These are phyloP conservation scores for Akanthomyces lecanii DNA, from an alignment of 2,329 filamentous ascomycete species.

Conservation along the genomic window DNA sequence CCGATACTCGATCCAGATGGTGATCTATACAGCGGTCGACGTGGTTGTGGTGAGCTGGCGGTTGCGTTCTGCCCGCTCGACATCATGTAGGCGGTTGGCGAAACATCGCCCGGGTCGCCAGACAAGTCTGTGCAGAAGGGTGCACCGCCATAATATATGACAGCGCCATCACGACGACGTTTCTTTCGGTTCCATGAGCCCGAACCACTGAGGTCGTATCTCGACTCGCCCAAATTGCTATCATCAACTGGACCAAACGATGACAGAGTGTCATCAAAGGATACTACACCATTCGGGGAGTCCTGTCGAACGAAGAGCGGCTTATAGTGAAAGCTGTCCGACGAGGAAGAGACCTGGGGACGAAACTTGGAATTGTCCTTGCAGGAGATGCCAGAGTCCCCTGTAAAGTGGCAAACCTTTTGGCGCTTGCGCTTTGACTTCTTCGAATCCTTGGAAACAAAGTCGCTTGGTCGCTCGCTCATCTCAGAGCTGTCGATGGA, in stretches of 20 bases:
- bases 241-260: conserved; percentile 45
- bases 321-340: conserved; percentile 58
- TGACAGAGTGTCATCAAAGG: conserved; percentile 45
- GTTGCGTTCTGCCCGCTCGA: conserved; percentile 38
- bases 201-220: conserved; percentile 45
- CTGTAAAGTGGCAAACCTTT: conserved; percentile 36
- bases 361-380: conserved; percentile 39
- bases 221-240: conserved; percentile 45
- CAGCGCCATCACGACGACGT: conserved; percentile 63
- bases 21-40: conserved; percentile 34
- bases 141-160: conserved; percentile 79
- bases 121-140: conserved; percentile 78
- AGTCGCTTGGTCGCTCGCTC: conserved; percentile 40
- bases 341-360: conserved; percentile 35
- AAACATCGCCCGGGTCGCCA: conserved; percentile 54
- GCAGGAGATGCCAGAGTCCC: conserved; percentile 33
- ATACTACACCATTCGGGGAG: conserved; percentile 43
- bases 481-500: conserved; percentile 45
- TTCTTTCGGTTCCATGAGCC: conserved; percentile 47
- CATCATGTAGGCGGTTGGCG: conserved; percentile 45
- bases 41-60: conserved; percentile 19
- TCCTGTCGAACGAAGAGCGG: conserved; percentile 54
- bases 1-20: conserved; percentile 49
- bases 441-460: conserved; percentile 43
- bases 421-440: conserved; percentile 43